Base-by-base conservation (phyloP, 148 eudicot species). In the Beta vulgaris region DNA sequence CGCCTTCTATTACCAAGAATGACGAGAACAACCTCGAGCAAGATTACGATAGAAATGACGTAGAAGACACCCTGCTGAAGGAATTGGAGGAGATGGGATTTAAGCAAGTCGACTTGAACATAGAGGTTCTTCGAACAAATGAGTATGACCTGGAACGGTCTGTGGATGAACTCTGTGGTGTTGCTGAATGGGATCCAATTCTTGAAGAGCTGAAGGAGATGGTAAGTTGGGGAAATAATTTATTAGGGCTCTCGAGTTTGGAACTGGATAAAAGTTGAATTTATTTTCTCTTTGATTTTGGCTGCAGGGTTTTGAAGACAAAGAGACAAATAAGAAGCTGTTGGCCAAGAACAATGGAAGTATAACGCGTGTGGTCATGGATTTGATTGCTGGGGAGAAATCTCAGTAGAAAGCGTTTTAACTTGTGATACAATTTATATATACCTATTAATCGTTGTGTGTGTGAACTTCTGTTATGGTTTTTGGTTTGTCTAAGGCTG, bases 301-400 rank as follows among this genome's bases (percentile, higher is more conserved):
- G 32, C 29, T 73, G 76, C 81, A 91, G 97, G 98, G 98, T 46
- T 94, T 94, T 55, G 54, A 49, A 55, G 91, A 94, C 62, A 76
- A 82, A 21, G 89, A 77, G 40, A 65, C 55, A 61, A 92, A 94
- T 88, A 87, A 75, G 88, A 86, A 68, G 86, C 88, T 91, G 71
- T 85, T 92, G 79, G 77, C 78, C 82, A 91, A 91, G 91, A 90
- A 91, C 74, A 89, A 92, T 61, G 98, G 97, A 40, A 91, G 97
- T 69, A 86, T 91, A 63, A 87, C 85, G 84, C 88, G 86, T 19
- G 95, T 85, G 42, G 97, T 91, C 49, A 86, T 93, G 97, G 97
- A 90, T 80, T 90, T 94, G n/a, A 81, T 94, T 60, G 74, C 87
- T 61, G 87, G 89, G 63, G 92, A 92, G 85, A 68, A 58, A 65